Percentiles rank a stretch among this genome's conserved stretches.
These are phyloP conservation scores for Syzygium syzygioides DNA, from an alignment of 441 rosid species.

Conservation along the genomic window DNA sequence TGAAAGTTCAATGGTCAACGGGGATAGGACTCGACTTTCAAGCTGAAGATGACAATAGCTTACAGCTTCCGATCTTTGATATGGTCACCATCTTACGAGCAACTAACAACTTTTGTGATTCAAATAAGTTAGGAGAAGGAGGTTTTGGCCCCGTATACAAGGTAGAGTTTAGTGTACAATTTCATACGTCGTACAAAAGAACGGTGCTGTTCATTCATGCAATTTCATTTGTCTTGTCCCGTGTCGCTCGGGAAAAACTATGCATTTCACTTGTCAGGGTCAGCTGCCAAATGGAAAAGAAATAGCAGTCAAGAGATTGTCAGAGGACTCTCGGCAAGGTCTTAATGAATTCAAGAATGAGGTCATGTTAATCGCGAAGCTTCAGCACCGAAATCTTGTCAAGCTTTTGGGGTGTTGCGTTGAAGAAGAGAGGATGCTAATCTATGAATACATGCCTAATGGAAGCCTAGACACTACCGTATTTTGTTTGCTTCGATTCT, in stretches of 20 bases:
- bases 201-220: background rate
- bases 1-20: no score
- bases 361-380: background rate
- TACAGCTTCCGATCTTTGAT: constrained; percentile 12
- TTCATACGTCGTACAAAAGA: background rate
- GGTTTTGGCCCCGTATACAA: constrained; percentile 25
- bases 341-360: background rate
- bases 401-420: background rate
- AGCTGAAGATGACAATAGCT: background rate
- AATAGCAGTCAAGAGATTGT: background rate
- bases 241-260: background rate
- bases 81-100: constrained; percentile 9
- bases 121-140: constrained; percentile 22
- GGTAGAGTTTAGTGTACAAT: background rate
- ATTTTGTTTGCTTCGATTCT: background rate
- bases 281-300: background rate
- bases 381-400: background rate
- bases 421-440: background rate
- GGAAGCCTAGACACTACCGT: background rate
- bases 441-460: background rate
- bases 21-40: no score
- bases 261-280: background rate
- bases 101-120: constrained; percentile 14
- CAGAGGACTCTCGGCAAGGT: background rate
- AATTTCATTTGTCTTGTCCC: background rate